A percentile compares a stretch with the other conserved stretches of the same genome.
These are phyloP conservation scores for Serendipita sp. DNA, from an alignment of 768 basidiomycete genomes.

Conservation along the genomic window DNA sequence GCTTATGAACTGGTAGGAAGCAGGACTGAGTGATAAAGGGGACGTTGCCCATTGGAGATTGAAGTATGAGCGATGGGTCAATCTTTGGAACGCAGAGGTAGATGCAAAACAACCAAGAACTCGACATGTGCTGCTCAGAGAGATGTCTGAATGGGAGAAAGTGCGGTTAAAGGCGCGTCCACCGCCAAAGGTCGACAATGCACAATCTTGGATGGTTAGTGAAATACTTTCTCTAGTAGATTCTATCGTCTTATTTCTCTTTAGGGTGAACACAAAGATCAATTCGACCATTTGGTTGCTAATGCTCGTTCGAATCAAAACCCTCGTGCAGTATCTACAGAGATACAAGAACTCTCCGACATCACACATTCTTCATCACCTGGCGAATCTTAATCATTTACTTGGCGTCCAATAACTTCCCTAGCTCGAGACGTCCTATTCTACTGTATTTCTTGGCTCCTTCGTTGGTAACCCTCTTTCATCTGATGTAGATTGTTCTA, in stretches of 20 bases:
- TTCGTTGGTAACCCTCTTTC: not conserved
- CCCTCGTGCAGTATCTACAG: not conserved
- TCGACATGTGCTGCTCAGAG: not conserved
- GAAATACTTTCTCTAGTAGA: not conserved
- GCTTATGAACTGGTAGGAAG: not conserved
- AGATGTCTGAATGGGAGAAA: constrained; percentile 1
- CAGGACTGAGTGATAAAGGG: constrained; percentile 4
- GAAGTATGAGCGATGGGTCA: not conserved
- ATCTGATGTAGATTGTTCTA: not conserved
- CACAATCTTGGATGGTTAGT: not conserved
- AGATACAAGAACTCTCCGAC: not conserved
- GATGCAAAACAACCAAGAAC: not conserved
- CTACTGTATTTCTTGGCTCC: not conserved
- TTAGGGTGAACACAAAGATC: not conserved
- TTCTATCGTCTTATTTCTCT: not conserved
- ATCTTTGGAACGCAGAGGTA: constrained; percentile 5
- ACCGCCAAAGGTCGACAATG: not conserved
- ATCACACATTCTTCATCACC: not conserved
- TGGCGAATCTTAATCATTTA: not conserved
- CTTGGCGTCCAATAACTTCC: too few species aligned
- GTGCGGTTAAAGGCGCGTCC: not conserved
- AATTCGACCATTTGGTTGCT: not conserved
- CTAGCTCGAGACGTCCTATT: too few species aligned
- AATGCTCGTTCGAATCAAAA: not conserved
- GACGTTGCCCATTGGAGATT: not conserved